Evolutionary conservation across 441 rosid genomes (phyloP).

Genomic region (Populus hybrid): DNA sequence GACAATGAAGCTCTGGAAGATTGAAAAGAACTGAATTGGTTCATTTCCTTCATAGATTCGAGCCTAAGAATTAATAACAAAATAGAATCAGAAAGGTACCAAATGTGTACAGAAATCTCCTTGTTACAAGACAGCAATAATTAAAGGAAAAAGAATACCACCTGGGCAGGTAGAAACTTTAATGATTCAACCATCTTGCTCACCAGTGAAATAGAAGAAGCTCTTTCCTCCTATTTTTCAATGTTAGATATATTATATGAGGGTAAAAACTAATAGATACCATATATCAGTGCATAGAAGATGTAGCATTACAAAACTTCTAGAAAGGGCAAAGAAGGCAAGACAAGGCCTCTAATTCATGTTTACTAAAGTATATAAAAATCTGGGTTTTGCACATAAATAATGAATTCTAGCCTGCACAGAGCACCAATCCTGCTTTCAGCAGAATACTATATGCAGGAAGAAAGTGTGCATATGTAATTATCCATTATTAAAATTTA

Average conservation of each 20-base stretch:
- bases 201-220: slow-evolving; percentile 65
- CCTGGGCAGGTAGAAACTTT: slow-evolving; percentile 88
- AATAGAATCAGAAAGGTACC: slow-evolving; percentile 17
- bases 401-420: not conserved
- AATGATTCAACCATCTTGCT: slow-evolving; percentile 87
- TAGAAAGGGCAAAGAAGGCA: not conserved
- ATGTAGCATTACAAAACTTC: not conserved
- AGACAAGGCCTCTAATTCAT: not conserved
- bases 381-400: not conserved
- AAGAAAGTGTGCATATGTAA: not conserved
- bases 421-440: not conserved
- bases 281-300: not conserved
- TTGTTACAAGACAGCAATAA: slow-evolving; percentile 7
- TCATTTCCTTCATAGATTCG: slow-evolving; percentile 85
- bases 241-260: slow-evolving; percentile 10
- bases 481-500: not conserved
- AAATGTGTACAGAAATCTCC: slow-evolving; percentile 6
- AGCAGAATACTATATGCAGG: not conserved
- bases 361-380: not conserved
- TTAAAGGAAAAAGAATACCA: slow-evolving; percentile 25
- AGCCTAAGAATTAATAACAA: slow-evolving; percentile 47
- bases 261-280: not conserved
- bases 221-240: slow-evolving; percentile 73
- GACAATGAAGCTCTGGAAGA: slow-evolving; percentile 83
- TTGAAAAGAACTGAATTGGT: slow-evolving; percentile 86